These are phyloP conservation scores for Lodderomyces oxycetoniae DNA, from an alignment of 1,139 yeast species.

Conservation along the genomic window DNA sequence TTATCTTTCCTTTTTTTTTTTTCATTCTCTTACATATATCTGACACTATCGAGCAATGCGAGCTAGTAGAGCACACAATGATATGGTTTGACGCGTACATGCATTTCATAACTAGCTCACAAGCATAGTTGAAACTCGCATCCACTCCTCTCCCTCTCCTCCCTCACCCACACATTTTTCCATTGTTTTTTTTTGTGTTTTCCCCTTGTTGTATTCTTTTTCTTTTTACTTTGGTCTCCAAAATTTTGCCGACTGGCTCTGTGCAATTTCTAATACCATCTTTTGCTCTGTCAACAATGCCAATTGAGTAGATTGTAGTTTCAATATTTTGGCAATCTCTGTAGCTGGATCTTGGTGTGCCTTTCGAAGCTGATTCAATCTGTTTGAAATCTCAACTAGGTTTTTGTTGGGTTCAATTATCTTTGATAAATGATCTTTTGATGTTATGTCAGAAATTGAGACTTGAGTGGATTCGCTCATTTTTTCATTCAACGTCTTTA, in stretches of 20 bases:
- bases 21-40: too few relatives aligned
- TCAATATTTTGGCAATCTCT: constrained; percentile 9
- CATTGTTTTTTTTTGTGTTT: too few relatives aligned
- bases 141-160: too few relatives aligned
- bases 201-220: too few relatives aligned
- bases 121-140: too few relatives aligned
- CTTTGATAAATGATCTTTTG: background rate
- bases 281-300: constrained; percentile 29
- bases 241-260: constrained; percentile 16
- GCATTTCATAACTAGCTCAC: too few relatives aligned
- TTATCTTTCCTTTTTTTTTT: too few relatives aligned
- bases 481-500: constrained; percentile 22
- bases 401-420: background rate
- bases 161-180: too few relatives aligned
- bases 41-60: too few relatives aligned
- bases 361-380: background rate
- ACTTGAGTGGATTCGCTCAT: constrained; percentile 9
- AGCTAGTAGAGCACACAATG: too few relatives aligned
- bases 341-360: background rate
- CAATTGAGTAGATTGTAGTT: constrained; percentile 24
- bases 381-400: background rate
- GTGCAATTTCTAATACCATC: constrained; percentile 21
- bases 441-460: background rate
- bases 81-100: too few relatives aligned
- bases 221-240: constrained; percentile 2